Evolutionary conservation across 2,329 filamentous ascomycete genomes (phyloP).

Genomic region (Sclerotiophoma versabilis): DNA sequence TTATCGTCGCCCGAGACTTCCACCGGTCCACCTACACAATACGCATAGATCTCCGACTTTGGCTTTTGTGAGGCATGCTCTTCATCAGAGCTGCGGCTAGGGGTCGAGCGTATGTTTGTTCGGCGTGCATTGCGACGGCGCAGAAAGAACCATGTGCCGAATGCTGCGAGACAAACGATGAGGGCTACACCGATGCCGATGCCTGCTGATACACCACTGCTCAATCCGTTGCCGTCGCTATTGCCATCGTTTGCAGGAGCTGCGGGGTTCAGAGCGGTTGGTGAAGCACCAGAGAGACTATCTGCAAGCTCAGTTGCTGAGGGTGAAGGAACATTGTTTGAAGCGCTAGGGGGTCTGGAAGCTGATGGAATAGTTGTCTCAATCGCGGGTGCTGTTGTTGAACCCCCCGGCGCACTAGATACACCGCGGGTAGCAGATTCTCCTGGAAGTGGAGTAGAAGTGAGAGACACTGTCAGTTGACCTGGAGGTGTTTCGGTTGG

Average conservation of each 20-base stretch:
- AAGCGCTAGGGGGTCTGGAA: background rate
- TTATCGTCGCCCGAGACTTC: conserved; percentile 14
- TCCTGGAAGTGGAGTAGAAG: background rate
- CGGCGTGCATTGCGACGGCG: conserved; percentile 17
- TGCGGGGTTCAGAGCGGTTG: background rate
- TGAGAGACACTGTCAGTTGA: conserved; percentile 3
- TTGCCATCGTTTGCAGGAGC: background rate
- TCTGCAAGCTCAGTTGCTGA: conserved; percentile 9
- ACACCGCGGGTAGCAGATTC: background rate
- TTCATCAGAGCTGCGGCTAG: conserved; percentile 19
- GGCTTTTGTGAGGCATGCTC: conserved; percentile 15
- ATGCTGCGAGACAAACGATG: conserved; percentile 16
- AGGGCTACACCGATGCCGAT: conserved; percentile 28
- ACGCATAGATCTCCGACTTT: conserved; percentile 12
- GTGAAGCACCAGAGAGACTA: conserved; percentile 1
- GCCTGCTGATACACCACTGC: conserved; percentile 22
- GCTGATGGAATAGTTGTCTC: background rate
- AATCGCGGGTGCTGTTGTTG: background rate
- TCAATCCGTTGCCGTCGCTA: conserved; percentile 3
- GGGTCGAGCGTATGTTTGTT: conserved; percentile 5
- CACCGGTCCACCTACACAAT: background rate
- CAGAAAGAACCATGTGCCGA: conserved; percentile 21
- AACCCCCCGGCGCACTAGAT: background rate
- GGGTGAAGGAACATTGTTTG: background rate
- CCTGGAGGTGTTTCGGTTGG: conserved; percentile 4